phyloP scores from a whole-genome alignment of 768 basidiomycete species.

The Russula foetens region DNA sequence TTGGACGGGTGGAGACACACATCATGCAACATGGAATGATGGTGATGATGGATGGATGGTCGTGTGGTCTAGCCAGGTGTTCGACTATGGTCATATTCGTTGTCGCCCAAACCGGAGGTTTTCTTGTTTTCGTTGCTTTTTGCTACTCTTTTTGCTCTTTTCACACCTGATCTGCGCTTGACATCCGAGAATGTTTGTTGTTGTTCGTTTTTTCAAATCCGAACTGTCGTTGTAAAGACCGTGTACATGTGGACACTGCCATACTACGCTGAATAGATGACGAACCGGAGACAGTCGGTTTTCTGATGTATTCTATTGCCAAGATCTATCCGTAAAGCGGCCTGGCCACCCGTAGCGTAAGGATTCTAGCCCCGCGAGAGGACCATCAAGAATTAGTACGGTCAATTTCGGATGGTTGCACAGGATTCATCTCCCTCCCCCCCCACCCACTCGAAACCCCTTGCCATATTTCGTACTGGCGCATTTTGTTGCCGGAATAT shows the following conservation, averaged over 20 bases:
- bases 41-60: not conserved
- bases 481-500: not conserved
- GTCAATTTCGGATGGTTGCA: not conserved
- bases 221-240: constrained; percentile 3
- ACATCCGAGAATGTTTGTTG: not conserved
- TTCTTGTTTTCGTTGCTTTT: not conserved
- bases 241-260: not conserved
- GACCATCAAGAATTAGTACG: constrained; percentile 1
- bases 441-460: too few species aligned
- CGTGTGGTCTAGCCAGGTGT: constrained; percentile 4
- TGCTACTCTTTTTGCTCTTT: not conserved
- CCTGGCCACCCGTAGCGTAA: constrained; percentile 8
- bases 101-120: not conserved
- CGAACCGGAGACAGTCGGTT: too few species aligned
- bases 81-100: constrained; percentile 8
- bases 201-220: not conserved
- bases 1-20: not conserved
- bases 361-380: not conserved
- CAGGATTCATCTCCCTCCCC: not conserved
- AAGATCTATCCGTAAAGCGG: not conserved
- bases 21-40: not conserved
- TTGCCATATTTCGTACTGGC: not conserved
- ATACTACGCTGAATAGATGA: not conserved
- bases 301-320: not conserved
- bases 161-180: constrained; percentile 1